phyloP scores from a whole-genome alignment of 2,329 filamentous ascomycete genomes.

The Nemania sp. region DNA sequence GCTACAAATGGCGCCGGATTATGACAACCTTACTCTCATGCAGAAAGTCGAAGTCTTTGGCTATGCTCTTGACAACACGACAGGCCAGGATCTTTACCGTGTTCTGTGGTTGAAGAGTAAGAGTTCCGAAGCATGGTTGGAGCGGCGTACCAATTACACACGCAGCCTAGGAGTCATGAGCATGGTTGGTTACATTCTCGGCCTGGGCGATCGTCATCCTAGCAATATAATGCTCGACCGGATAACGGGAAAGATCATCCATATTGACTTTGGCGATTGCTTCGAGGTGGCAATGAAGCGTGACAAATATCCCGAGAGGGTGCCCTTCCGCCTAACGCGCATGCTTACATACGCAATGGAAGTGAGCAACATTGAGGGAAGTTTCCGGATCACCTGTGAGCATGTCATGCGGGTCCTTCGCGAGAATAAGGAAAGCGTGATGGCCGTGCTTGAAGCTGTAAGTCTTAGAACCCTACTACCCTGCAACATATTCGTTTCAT shows the following conservation, averaged over 20 bases:
- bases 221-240: conserved; percentile 98
- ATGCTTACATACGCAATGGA: conserved; percentile 99
- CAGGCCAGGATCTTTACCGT: conserved; percentile 95
- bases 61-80: conserved; percentile 98
- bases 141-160: conserved; percentile 97
- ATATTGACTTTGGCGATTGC: conserved; percentile 99
- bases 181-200: conserved; percentile 99
- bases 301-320: conserved; percentile 96
- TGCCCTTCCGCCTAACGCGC: conserved; percentile 94
- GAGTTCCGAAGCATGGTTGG: conserved; percentile 96
- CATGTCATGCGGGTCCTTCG: conserved; percentile 96
- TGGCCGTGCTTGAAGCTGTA: conserved; percentile 97
- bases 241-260: conserved; percentile 93
- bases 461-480: conserved; percentile 49
- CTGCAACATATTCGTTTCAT: neutral
- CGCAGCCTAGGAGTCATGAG: conserved; percentile 98
- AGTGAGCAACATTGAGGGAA: conserved; percentile 98
- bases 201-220: conserved; percentile 92
- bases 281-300: conserved; percentile 99
- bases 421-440: conserved; percentile 97
- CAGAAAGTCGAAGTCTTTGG: conserved; percentile 99
- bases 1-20: conserved; percentile 99
- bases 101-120: conserved; percentile 99
- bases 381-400: conserved; percentile 96
- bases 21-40: conserved; percentile 98